Conservation (phyloP, 2,329 filamentous ascomycete genomes). For the Pseudofabraea citricarpa region DNA sequence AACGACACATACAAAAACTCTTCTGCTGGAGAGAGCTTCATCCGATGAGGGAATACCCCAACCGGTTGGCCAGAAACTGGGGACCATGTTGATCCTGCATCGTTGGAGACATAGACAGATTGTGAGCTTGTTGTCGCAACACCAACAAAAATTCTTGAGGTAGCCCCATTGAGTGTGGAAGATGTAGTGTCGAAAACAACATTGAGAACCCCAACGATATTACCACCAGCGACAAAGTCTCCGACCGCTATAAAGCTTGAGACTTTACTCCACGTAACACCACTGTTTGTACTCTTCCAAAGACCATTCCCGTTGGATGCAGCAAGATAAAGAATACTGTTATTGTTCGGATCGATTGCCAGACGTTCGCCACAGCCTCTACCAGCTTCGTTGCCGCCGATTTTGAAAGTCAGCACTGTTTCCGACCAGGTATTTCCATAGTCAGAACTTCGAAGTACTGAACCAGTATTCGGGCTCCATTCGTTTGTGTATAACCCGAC, state of each 20-base stretch:
- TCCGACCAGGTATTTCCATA: constrained; percentile 44
- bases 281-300: constrained; percentile 50
- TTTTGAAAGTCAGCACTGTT: constrained; percentile 49
- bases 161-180: constrained; percentile 37
- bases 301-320: constrained; percentile 52
- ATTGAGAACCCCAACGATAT: constrained; percentile 45
- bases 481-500: constrained; percentile 51
- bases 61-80: constrained; percentile 45
- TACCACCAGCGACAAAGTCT: constrained; percentile 42
- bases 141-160: constrained; percentile 52
- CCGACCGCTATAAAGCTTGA: constrained; percentile 44
- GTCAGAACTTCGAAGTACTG: constrained; percentile 48
- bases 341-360: constrained; percentile 50
- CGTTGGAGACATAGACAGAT: constrained; percentile 48
- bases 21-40: constrained; percentile 43
- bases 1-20: constrained; percentile 50
- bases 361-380: constrained; percentile 52
- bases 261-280: constrained; percentile 47
- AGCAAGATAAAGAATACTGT: constrained; percentile 50
- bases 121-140: constrained; percentile 46
- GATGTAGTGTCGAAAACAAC: constrained; percentile 53
- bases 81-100: constrained; percentile 49
- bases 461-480: constrained; percentile 50
- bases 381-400: constrained; percentile 56
- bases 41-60: constrained; percentile 49